Conservation (phyloP, 139 green algal genomes). For the Picochlorum costavermella region DNA sequence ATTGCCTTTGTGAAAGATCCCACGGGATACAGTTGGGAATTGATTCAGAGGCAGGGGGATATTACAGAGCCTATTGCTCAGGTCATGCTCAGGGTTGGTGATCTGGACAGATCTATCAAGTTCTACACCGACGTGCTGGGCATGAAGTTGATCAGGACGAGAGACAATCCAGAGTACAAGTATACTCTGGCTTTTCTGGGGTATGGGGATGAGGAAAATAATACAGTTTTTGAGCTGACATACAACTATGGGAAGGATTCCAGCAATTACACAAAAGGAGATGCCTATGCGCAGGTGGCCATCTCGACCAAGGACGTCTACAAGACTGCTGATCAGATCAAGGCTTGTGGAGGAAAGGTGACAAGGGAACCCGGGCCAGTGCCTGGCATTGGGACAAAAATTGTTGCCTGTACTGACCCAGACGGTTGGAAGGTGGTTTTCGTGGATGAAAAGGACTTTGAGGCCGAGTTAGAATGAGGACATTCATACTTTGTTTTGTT, state of each 20-base stretch:
- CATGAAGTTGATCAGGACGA: constrained; percentile 58
- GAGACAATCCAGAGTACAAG: constrained; percentile 76
- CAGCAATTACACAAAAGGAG: constrained; percentile 56
- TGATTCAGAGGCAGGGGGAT: constrained; percentile 52
- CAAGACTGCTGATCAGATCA: constrained; percentile 71
- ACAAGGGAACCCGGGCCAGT: constrained; percentile 37
- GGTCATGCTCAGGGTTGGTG: constrained; percentile 84
- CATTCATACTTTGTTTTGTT: not conserved
- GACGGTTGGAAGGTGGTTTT: constrained; percentile 56
- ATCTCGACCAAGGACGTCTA: constrained; percentile 66
- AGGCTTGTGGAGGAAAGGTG: constrained; percentile 51
- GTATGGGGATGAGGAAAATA: constrained; percentile 71
- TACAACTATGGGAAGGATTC: constrained; percentile 74
- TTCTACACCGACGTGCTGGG: constrained; percentile 78
- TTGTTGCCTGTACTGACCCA: constrained; percentile 53
- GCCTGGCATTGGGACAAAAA: constrained; percentile 61
- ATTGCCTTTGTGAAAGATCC: constrained; percentile 90
- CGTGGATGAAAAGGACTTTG: constrained; percentile 62
- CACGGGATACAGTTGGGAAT: constrained; percentile 81
- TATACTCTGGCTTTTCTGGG: constrained; percentile 46
- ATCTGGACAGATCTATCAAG: constrained; percentile 72
- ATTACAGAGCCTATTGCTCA: constrained; percentile 70
- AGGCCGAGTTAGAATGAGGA: constrained; percentile 39
- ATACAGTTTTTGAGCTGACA: constrained; percentile 78
- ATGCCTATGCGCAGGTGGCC: constrained; percentile 73